phyloP scores from a whole-genome alignment of 495 filamentous ascomycete genomes.

The Aspergillus hancockii region DNA sequence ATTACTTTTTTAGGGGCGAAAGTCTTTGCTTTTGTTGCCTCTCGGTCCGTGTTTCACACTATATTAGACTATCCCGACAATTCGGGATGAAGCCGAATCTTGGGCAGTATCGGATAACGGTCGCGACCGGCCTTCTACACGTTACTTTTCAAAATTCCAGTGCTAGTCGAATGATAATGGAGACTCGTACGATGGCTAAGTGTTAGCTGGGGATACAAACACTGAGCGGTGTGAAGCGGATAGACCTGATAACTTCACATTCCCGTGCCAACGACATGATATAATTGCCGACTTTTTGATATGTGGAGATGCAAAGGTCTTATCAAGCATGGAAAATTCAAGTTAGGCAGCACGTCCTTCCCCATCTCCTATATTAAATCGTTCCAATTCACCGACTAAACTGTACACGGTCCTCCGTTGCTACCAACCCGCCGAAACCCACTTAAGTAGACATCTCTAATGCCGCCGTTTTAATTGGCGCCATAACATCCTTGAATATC shows the following conservation, averaged over 20 bases:
- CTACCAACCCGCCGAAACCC: background rate
- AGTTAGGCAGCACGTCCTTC: background rate
- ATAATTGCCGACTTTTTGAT: background rate
- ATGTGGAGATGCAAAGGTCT: background rate
- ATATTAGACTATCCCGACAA: slow-evolving; percentile 1
- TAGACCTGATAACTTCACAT: background rate
- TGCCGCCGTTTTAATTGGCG: background rate
- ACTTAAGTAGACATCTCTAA: background rate
- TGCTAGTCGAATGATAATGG: background rate
- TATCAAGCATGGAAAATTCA: background rate
- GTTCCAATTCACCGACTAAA: background rate
- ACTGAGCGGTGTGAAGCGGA: background rate
- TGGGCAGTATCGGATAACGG: background rate
- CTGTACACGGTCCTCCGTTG: background rate
- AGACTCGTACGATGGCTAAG: background rate
- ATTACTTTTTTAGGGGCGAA: background rate
- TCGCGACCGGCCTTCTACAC: background rate
- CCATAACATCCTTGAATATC: background rate
- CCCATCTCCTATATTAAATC: background rate
- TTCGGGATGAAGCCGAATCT: slow-evolving; percentile 1
- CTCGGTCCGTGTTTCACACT: slow-evolving; percentile 5
- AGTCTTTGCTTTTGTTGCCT: background rate
- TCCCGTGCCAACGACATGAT: background rate
- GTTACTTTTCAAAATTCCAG: background rate
- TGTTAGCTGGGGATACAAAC: background rate